Conservation (phyloP, 1,139 yeast species). For the Blastobotrys arbuscula region DNA sequence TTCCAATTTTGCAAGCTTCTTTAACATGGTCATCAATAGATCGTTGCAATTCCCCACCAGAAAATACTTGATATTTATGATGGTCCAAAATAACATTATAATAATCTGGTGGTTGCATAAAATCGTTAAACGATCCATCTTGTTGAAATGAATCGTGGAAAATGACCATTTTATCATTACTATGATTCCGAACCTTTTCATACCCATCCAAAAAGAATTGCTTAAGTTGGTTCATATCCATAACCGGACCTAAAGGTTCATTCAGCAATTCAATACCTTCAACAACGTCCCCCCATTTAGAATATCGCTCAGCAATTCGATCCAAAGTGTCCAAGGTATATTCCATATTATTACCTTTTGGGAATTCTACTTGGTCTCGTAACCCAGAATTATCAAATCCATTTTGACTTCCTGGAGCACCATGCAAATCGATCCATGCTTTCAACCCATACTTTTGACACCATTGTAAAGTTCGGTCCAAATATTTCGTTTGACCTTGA, state of each 20-base stretch:
- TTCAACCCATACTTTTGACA: conserved; percentile 55
- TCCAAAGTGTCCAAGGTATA: conserved; percentile 47
- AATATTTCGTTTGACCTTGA: conserved; percentile 69
- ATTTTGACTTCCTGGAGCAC: conserved; percentile 96
- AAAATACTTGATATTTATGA: conserved; percentile 87
- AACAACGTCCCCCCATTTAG: conserved; percentile 63
- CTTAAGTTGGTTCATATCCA: conserved; percentile 55
- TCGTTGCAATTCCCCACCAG: conserved; percentile 52
- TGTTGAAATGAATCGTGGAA: conserved; percentile 72
- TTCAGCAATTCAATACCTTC: conserved; percentile 80
- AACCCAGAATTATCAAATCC: conserved; percentile 94
- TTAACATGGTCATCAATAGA: conserved; percentile 55
- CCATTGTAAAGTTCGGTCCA: conserved; percentile 78
- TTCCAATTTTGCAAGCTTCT: conserved; percentile 61
- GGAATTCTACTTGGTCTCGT: conserved; percentile 59
- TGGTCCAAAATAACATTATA: conserved; percentile 79
- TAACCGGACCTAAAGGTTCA: conserved; percentile 77
- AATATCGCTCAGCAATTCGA: conserved; percentile 54
- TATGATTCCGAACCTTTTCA: conserved; percentile 42
- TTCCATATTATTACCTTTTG: conserved; percentile 42
- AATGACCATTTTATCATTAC: conserved; percentile 45
- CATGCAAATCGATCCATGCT: conserved; percentile 91
- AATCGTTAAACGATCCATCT: conserved; percentile 58
- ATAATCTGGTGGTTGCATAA: conserved; percentile 37
- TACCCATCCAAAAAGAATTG: conserved; percentile 55